These are phyloP conservation scores for Nymphaea colorata DNA, from an alignment of 164 flowering plant genomes.

Conservation along the genomic window DNA sequence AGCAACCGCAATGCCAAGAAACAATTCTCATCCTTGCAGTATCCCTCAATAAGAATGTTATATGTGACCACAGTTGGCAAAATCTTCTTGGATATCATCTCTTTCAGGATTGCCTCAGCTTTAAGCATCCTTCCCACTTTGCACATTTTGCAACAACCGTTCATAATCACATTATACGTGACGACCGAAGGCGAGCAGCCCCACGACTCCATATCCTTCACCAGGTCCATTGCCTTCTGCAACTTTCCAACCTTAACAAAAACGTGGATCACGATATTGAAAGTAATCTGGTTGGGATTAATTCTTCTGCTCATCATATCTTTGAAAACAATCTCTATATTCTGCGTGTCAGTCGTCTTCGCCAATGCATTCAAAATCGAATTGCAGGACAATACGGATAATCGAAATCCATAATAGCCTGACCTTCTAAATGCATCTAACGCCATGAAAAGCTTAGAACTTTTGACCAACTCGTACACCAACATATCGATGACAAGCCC, in stretches of 20 bases:
- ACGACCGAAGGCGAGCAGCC: conserved; percentile 13
- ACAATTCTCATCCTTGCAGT: conserved; percentile 19
- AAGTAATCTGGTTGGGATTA: conserved; percentile 13
- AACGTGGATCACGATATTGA: conserved; percentile 19
- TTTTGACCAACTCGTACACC: conserved; percentile 15
- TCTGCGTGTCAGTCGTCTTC: conserved; percentile 7
- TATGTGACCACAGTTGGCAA: conserved; percentile 16
- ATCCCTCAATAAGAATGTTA: conserved; percentile 23
- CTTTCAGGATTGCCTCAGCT: conserved; percentile 19
- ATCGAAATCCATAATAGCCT: conserved; percentile 17
- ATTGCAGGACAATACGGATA: conserved; percentile 17
- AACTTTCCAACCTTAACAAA: conserved; percentile 17
- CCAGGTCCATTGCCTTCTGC: conserved; percentile 17
- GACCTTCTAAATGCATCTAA: conserved; percentile 19
- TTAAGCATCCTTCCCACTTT: conserved; percentile 19
- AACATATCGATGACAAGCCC: conserved; percentile 18
- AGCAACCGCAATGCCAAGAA: conserved; percentile 16
- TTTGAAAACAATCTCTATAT: conserved; percentile 12
- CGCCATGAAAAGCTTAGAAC: conserved; percentile 8
- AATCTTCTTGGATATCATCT: conserved; percentile 15
- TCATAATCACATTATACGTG: conserved; percentile 17
- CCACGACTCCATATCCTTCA: conserved; percentile 22
- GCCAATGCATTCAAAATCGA: conserved; percentile 18
- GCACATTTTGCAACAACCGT: conserved; percentile 23
- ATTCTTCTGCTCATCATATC: conserved; percentile 21